phyloP scores from a whole-genome alignment of 2,329 filamentous ascomycete genomes.

The Colletotrichum scovillei region DNA sequence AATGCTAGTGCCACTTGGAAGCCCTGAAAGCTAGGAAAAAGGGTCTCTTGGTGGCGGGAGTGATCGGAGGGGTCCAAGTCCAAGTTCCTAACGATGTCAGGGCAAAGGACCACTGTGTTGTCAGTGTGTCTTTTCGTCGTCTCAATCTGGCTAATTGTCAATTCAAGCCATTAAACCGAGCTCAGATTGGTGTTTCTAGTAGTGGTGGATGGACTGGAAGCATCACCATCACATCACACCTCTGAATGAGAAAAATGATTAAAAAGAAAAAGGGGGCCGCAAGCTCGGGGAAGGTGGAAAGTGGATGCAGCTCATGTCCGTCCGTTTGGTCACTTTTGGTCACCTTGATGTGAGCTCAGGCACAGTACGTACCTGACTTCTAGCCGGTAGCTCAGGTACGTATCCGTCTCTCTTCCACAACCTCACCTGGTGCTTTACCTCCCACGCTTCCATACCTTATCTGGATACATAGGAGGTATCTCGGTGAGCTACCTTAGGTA shows the following conservation, averaged over 20 bases:
- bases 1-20: conserved; percentile 18
- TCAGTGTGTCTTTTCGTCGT: not conserved
- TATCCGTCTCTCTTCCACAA: not conserved
- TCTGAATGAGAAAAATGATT: conserved; percentile 8
- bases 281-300: conserved; percentile 35
- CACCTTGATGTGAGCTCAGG: not conserved
- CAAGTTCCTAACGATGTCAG: not conserved
- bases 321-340: conserved; percentile 7
- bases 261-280: conserved; percentile 28
- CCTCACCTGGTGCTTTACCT: not conserved
- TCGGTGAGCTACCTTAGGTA: not conserved
- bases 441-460: too few species aligned
- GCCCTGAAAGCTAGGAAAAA: not conserved
- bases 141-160: conserved; percentile 12
- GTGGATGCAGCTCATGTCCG: conserved; percentile 31
- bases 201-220: conserved; percentile 14
- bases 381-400: not conserved
- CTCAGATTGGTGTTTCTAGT: conserved; percentile 2
- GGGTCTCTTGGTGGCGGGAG: conserved; percentile 12
- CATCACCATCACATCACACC: conserved; percentile 18
- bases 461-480: not conserved
- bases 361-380: conserved; percentile 2
- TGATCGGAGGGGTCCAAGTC: conserved; percentile 19
- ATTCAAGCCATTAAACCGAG: conserved; percentile 18
- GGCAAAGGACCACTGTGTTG: not conserved